Percentiles rank a stretch among this genome's conserved stretches.
Evolutionary conservation across 345 rosid genomes (phyloP).

Genomic region (Euclidium syriacum): DNA sequence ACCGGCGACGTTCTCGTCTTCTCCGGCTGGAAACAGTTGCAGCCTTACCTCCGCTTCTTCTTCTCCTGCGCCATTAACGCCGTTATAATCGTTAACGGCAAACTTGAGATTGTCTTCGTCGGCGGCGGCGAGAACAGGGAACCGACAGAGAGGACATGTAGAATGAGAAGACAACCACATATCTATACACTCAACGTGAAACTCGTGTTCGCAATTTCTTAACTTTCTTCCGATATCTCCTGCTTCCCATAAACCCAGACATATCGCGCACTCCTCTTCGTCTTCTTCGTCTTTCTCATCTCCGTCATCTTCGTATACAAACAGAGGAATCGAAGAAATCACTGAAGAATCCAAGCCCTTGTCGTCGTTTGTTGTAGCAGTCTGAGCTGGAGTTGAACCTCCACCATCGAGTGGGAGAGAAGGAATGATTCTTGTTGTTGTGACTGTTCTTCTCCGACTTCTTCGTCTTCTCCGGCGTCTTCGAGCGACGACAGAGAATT

Average conservation of each 20-base stretch:
- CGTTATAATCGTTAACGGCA: no score
- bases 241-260: slow-evolving; percentile 59
- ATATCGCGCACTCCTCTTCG: slow-evolving; percentile 60
- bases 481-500: slow-evolving; percentile 18
- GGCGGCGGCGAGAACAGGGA: slow-evolving; percentile 17
- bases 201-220: slow-evolving; percentile 59
- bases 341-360: slow-evolving; percentile 57
- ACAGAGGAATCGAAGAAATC: slow-evolving; percentile 62
- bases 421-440: slow-evolving; percentile 34
- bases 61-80: slow-evolving; percentile 27
- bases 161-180: slow-evolving; percentile 74
- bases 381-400: not conserved
- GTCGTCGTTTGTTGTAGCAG: slow-evolving; percentile 2
- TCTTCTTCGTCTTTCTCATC: slow-evolving; percentile 9
- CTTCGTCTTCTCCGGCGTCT: slow-evolving; percentile 23
- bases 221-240: slow-evolving; percentile 55
- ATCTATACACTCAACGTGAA: slow-evolving; percentile 78
- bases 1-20: not conserved
- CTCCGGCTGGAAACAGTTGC: slow-evolving; percentile 18
- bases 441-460: slow-evolving; percentile 27
- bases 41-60: slow-evolving; percentile 14
- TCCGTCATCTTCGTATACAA: slow-evolving; percentile 33
- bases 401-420: slow-evolving; percentile 5
- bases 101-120: not conserved
- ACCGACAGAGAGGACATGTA: slow-evolving; percentile 70